Base-by-base conservation (phyloP, 1,139 yeast genomes). In the Yamadazyma friedrichii region DNA sequence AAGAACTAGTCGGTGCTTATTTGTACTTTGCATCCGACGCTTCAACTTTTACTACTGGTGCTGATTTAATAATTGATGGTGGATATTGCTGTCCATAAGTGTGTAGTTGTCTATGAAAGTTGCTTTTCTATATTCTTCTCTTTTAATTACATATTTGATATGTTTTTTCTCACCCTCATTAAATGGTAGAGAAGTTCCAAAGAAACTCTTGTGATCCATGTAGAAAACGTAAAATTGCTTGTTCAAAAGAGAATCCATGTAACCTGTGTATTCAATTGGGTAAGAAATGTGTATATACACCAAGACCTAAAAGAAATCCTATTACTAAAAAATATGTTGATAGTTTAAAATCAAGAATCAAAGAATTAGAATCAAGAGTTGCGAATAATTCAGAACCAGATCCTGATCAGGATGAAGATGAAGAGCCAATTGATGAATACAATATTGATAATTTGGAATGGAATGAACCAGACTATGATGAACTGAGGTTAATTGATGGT, bases 1-100 rank as follows among this genome's bases (percentile, higher is more conserved):
- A 69, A 29, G 82, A 78, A 49, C 73, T 78, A 50, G 70, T 65
- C 46, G 82, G 82, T 1, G 79, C 80, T 3, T 61, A 59, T n/a
- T 71, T 77, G 9, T 78, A 74, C 53, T 57, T 78, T 38, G 66
- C 75, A 9, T 60, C 71, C 29, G 57, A 56, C 36, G 82, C 82
- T 2, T 63, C 76, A 36, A 66, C 68, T 27, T 78, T 75, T 53
- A 65, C 78, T 35, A 67, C 71, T 29, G 83, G 83, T 22, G 75
- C 72, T 38, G 61, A 70, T 34, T 51, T 78, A 26, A 55, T 67
- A 40, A 82, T 78, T 30, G 83, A 78, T 54, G 84, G 84, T 39
- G 84, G 84, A 13, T 78, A 67, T 61, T 51, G 62, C 41, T 25
- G 27, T 31, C 40, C 40, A 20, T 20, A 20, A 20, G 5, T 20